phyloP scores from a whole-genome alignment of 768 basidiomycete species.

The Pleurotus djamor region DNA sequence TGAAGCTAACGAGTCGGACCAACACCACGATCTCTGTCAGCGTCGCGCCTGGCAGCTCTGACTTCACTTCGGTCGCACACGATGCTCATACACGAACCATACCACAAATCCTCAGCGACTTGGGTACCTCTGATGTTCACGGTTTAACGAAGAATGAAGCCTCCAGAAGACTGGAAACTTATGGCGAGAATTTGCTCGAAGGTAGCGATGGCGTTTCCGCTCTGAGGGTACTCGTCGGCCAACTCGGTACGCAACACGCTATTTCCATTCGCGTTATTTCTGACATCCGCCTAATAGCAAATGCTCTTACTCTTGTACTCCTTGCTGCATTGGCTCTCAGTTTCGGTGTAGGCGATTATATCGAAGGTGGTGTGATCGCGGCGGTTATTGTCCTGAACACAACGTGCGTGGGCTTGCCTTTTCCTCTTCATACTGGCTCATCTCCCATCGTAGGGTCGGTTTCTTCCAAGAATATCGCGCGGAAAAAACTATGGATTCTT shows the following conservation, averaged over 20 bases:
- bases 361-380: slow-evolving; percentile 4
- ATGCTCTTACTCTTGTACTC: slow-evolving; percentile 4
- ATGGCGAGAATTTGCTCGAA: slow-evolving; percentile 4
- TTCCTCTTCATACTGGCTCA: neutral
- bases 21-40: slow-evolving; percentile 4
- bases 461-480: slow-evolving; percentile 6
- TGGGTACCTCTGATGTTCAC: slow-evolving; percentile 7
- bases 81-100: slow-evolving; percentile 1
- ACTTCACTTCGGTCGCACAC: slow-evolving; percentile 4
- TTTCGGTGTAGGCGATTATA: neutral
- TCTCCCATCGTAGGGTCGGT: neutral
- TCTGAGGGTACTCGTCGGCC: neutral
- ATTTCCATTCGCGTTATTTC: neutral
- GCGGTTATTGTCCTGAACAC: slow-evolving; percentile 5
- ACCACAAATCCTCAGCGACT: neutral
- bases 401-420: neutral
- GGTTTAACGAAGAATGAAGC: slow-evolving; percentile 8
- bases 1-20: slow-evolving; percentile 1
- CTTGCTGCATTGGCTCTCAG: slow-evolving; percentile 3
- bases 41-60: neutral
- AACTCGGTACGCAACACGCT: neutral
- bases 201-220: slow-evolving; percentile 4
- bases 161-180: neutral
- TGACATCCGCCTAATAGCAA: neutral
- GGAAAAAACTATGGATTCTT: slow-evolving; percentile 6